Percentiles rank a stretch among this genome's conserved stretches.
Conservation (phyloP, 1,139 yeast genomes). For the Petasospora fabianii region DNA sequence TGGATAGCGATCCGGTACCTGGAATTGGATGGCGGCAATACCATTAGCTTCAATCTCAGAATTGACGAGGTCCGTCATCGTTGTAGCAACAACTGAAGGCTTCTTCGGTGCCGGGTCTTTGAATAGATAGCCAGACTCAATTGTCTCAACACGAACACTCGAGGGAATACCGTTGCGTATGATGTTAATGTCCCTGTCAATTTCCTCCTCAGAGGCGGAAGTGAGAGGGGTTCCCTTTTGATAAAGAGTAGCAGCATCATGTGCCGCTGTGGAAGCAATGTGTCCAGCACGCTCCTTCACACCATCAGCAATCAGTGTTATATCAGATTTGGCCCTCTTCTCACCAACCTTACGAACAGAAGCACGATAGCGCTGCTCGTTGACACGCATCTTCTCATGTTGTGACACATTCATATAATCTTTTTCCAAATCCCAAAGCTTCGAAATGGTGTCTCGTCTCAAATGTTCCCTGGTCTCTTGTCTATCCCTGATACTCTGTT, state of each 20-base stretch:
- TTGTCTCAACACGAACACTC: constrained; percentile 13
- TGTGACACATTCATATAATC: constrained; percentile 24
- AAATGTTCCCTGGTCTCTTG: constrained; percentile 23
- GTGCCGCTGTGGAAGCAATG: background rate
- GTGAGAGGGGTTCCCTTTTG: constrained; percentile 9
- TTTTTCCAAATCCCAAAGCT: constrained; percentile 23
- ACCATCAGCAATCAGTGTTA: constrained; percentile 8
- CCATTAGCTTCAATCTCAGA: constrained; percentile 21
- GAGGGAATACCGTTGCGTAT: constrained; percentile 8
- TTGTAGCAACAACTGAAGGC: constrained; percentile 16
- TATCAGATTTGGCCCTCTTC: constrained; percentile 8
- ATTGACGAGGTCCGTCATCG: constrained; percentile 27
- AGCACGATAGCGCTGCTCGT: constrained; percentile 15
- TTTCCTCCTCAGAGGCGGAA: constrained; percentile 15
- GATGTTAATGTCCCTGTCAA: constrained; percentile 19
- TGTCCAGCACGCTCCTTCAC: constrained; percentile 7
- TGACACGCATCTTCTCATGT: constrained; percentile 8
- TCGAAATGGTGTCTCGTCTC: constrained; percentile 15
- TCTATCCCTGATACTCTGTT: constrained; percentile 25
- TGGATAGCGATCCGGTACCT: constrained; percentile 1
- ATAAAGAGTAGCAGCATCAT: constrained; percentile 1
- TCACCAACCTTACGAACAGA: constrained; percentile 21
- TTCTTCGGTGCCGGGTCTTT: constrained; percentile 19
- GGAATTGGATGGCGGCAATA: constrained; percentile 7
- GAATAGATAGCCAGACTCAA: constrained; percentile 21